phyloP scores from a whole-genome alignment of 2,329 filamentous ascomycete genomes.

The Monosporascus sp. region DNA sequence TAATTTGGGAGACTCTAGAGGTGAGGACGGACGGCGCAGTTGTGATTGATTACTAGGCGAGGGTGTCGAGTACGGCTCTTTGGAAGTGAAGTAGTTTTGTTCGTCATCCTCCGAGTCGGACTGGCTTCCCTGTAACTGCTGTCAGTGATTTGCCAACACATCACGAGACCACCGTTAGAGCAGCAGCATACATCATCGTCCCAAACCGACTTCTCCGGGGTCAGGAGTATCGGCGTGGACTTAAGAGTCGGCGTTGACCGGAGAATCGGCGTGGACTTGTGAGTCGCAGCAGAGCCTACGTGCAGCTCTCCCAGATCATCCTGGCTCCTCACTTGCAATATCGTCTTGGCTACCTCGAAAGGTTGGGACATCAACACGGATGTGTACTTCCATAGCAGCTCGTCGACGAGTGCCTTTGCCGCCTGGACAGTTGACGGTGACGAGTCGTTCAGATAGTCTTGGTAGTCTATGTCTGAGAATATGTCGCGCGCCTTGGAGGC shows the following conservation, averaged over 20 bases:
- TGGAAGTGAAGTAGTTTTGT: conserved; percentile 77
- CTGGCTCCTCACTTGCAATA: conserved; percentile 70
- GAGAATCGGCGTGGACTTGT: conserved; percentile 21
- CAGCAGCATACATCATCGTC: no score
- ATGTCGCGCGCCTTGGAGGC: conserved; percentile 72
- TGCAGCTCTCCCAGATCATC: conserved; percentile 39
- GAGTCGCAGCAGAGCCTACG: conserved; percentile 19
- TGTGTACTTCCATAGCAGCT: conserved; percentile 87
- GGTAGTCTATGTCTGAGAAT: conserved; percentile 86
- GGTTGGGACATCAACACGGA: conserved; percentile 87
- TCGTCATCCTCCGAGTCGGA: conserved; percentile 71
- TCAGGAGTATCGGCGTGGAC: no score
- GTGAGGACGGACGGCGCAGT: conserved; percentile 25
- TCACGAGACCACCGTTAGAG: no score
- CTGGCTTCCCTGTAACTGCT: conserved; percentile 34
- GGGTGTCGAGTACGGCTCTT: conserved; percentile 46
- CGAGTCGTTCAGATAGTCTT: conserved; percentile 73
- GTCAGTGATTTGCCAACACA: no score
- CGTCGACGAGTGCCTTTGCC: conserved; percentile 72
- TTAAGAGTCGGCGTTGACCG: conserved; percentile 1
- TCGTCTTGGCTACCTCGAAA: conserved; percentile 93
- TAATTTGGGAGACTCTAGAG: conserved; percentile 25
- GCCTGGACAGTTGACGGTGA: conserved; percentile 72
- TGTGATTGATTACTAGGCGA: conserved; percentile 36
- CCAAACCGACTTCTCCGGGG: no score